phyloP scores from a whole-genome alignment of 352 stramenopile species.

The Globisporangium paddicum region DNA sequence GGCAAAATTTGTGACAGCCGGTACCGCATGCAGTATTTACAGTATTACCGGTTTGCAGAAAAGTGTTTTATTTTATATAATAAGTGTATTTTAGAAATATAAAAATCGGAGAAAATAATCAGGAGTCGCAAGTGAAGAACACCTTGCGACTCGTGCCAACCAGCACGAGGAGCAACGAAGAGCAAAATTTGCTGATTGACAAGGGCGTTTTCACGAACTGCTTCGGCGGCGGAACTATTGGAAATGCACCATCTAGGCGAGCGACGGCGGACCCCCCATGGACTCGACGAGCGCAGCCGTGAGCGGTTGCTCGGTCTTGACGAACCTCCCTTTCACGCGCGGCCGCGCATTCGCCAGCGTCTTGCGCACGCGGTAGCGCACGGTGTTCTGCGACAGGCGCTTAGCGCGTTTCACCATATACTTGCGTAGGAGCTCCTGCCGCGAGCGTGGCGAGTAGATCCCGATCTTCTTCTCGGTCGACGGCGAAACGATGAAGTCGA shows the following conservation, averaged over 20 bases:
- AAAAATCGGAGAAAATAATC: too few relatives aligned
- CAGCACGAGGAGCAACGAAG: too few relatives aligned
- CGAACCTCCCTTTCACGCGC: slow-evolving; percentile 76
- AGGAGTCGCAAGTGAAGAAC: too few relatives aligned
- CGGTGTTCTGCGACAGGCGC: slow-evolving; percentile 66
- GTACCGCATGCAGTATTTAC: too few relatives aligned
- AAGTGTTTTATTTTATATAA: too few relatives aligned
- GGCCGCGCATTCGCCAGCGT: slow-evolving; percentile 73
- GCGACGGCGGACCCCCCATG: slow-evolving; percentile 4
- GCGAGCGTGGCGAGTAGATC: slow-evolving; percentile 57
- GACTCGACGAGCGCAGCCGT: slow-evolving; percentile 55
- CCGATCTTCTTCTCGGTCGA: slow-evolving; percentile 54
- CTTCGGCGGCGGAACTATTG: neutral
- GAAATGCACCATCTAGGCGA: neutral
- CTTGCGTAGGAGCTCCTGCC: slow-evolving; percentile 59
- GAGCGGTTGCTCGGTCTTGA: slow-evolving; percentile 78
- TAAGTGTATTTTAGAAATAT: too few relatives aligned
- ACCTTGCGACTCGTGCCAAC: too few relatives aligned
- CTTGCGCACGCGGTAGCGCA: slow-evolving; percentile 79
- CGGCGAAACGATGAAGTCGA: slow-evolving; percentile 25
- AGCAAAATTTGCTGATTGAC: neutral
- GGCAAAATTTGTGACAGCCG: too few relatives aligned
- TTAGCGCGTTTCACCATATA: slow-evolving; percentile 79
- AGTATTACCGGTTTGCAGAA: too few relatives aligned
- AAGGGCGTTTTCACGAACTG: neutral